phyloP scores from a whole-genome alignment of 441 rosid species.

The Erodium texanum region DNA sequence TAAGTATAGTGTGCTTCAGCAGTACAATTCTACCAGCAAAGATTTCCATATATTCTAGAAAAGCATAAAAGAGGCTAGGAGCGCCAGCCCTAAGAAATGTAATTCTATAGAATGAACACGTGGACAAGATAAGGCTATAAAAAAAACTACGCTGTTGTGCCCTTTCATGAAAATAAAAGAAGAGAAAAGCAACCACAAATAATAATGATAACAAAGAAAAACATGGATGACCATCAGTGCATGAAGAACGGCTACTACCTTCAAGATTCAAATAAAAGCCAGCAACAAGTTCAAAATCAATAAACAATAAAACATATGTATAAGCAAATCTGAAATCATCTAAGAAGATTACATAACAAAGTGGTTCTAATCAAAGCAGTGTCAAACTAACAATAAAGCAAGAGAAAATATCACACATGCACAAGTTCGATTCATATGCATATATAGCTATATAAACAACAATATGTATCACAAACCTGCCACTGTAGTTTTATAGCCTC shows the following conservation, averaged over 20 bases:
- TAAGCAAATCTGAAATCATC: not conserved
- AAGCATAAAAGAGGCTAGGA: slow-evolving; percentile 3
- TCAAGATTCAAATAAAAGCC: not conserved
- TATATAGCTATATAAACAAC: not conserved
- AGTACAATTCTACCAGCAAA: not conserved
- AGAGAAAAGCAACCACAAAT: not conserved
- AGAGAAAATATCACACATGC: not conserved
- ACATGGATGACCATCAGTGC: not conserved
- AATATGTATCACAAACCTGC: slow-evolving; percentile 47
- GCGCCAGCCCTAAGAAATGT: not conserved
- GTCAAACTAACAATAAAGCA: not conserved
- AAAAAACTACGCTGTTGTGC: not conserved
- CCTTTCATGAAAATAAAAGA: not conserved
- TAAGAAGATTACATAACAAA: not conserved
- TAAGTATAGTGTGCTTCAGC: not conserved
- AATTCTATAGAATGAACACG: not conserved
- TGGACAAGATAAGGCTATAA: not conserved
- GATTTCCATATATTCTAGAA: slow-evolving; percentile 1
- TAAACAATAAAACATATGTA: not conserved
- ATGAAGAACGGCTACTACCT: not conserved
- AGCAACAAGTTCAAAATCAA: not conserved
- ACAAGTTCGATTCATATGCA: not conserved
- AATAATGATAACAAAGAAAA: not conserved
- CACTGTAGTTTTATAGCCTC: slow-evolving; percentile 75
- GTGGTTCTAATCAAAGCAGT: not conserved